A percentile compares a stretch with the other conserved stretches of the same genome.
phyloP scores from a whole-genome alignment of 2,329 filamentous ascomycete species.

The Fusarium papillatum region DNA sequence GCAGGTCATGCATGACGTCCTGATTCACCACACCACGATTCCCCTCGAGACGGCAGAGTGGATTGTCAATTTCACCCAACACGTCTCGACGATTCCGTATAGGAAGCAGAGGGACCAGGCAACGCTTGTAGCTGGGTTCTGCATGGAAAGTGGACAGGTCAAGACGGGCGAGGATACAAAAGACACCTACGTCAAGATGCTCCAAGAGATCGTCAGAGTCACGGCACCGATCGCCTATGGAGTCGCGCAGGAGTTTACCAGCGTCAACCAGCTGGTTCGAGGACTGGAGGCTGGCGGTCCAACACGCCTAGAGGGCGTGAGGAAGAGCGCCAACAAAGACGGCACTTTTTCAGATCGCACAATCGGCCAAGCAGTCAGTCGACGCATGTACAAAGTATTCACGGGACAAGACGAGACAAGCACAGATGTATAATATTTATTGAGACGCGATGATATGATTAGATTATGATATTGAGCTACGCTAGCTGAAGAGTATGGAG shows the following conservation, averaged over 20 bases:
- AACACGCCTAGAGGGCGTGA: slow-evolving; percentile 71
- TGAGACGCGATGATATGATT: slow-evolving; percentile 19
- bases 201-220: slow-evolving; percentile 80
- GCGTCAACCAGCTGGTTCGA: slow-evolving; percentile 68
- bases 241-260: slow-evolving; percentile 72
- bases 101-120: slow-evolving; percentile 65
- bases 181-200: slow-evolving; percentile 81
- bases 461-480: slow-evolving; percentile 12
- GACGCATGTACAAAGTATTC: slow-evolving; percentile 72
- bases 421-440: slow-evolving; percentile 59
- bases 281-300: slow-evolving; percentile 73
- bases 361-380: slow-evolving; percentile 71
- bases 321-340: slow-evolving; percentile 68
- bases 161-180: slow-evolving; percentile 73
- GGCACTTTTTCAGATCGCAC: slow-evolving; percentile 67
- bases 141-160: slow-evolving; percentile 85
- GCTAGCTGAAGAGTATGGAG: not conserved
- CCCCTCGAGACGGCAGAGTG: slow-evolving; percentile 78
- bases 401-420: slow-evolving; percentile 67
- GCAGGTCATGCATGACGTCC: slow-evolving; percentile 75
- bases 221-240: slow-evolving; percentile 81
- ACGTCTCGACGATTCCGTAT: slow-evolving; percentile 84
- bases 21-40: slow-evolving; percentile 78
- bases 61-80: slow-evolving; percentile 81
- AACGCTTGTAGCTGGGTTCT: slow-evolving; percentile 74